Evolutionary conservation across 2,329 filamentous ascomycete species (phyloP), one percentile per base, ranked within the genome.

Genomic region (Trichoderma asperellum): DNA sequence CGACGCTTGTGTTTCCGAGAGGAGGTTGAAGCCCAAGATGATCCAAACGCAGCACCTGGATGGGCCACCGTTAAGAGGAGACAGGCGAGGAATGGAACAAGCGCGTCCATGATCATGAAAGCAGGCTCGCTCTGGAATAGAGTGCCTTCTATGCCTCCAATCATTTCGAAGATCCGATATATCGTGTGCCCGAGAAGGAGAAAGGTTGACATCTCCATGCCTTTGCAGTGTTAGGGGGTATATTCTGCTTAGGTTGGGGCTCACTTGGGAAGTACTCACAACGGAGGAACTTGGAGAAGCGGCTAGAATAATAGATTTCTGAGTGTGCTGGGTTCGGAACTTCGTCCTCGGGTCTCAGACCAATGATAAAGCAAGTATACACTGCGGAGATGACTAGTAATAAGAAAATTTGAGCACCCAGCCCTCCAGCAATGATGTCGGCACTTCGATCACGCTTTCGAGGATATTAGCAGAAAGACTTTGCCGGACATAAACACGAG

Each of bases 281-380:
- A 63, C 82, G 72, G 4, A 86, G 75, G 53, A 84, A 85, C 4
- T 75, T 74, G 64, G 77, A 82, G 72, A 86, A 87, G 6, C 76
- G 75, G 0, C 74, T 68, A 1, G 83, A 83, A 10, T 76, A 77
- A 71, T 85, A 85, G 18, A 85, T 73, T 2, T 74, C 71, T 0
- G 79, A 76, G 68, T 81, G 80, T 16, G 75, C 80, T 5, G 76
- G 74, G 70, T 85, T 81, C 10, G 83, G 75, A 16, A 75, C 72
- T 35, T 80, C 77, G 40, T 76, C 77, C 18, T 79, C 79, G 16
- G 77, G 80, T 59, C 77, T 77, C 8, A 85, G 72, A 43, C 77
- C 76, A 40, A 81, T 73, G 16, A 79, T 79, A 53, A 85, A 84
- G 71, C 77, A 83, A 60, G 79, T 78, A 68, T 79, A 82, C 66